These are phyloP conservation scores for Umbelopsis ramanniana DNA, from an alignment of 192 early-diverging fungal genomes.

Conservation along the genomic window DNA sequence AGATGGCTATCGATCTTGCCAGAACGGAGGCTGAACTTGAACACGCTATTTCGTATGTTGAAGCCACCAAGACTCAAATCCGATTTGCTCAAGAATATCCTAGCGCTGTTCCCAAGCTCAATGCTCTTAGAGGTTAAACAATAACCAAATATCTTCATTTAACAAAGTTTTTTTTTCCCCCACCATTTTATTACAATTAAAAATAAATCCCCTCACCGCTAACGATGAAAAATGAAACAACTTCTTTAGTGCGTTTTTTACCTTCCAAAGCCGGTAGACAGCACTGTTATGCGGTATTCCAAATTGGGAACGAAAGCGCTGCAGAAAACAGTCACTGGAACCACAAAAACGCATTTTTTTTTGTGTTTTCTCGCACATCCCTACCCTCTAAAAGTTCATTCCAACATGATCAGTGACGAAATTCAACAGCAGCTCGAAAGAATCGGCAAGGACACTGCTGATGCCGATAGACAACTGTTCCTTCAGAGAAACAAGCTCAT, in stretches of 20 bases:
- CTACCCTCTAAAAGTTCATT: not conserved
- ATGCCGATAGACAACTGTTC: not conserved
- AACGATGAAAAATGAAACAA: too few species aligned
- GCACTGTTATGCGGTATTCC: too few species aligned
- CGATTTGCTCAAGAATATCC: slow-evolving; percentile 61
- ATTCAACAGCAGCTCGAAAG: slow-evolving; percentile 15
- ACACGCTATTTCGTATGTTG: slow-evolving; percentile 75
- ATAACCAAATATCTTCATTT: not conserved
- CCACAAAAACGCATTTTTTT: not conserved
- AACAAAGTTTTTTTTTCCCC: not conserved
- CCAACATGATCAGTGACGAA: slow-evolving; percentile 16
- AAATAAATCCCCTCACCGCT: not conserved
- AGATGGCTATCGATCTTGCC: slow-evolving; percentile 80
- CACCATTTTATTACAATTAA: not conserved
- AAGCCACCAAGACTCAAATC: slow-evolving; percentile 64
- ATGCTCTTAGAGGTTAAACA: slow-evolving; percentile 22
- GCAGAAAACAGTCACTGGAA: not conserved
- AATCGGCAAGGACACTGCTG: not conserved
- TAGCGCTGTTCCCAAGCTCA: slow-evolving; percentile 51
- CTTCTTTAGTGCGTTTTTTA: too few species aligned
- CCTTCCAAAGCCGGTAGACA: too few species aligned
- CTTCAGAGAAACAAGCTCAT: slow-evolving; percentile 30
- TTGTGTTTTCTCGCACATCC: not conserved
- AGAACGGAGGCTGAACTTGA: slow-evolving; percentile 90
- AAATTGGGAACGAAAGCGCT: not conserved